Evolutionary conservation across 768 basidiomycete genomes (phyloP).

Genomic region (Amanita inopinata): DNA sequence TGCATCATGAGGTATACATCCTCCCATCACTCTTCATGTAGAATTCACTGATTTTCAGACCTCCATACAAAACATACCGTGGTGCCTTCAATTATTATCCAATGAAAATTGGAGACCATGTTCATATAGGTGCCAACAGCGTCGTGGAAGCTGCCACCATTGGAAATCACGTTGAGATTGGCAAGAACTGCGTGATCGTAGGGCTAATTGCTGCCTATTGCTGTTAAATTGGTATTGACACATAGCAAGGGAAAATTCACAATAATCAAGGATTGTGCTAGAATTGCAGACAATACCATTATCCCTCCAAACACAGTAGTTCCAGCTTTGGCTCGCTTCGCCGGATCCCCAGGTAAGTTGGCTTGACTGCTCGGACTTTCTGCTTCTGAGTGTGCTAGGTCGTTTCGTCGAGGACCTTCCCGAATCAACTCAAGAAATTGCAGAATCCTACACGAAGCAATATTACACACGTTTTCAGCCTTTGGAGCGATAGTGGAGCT

Average conservation of each 20-base stretch:
- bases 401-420: slow-evolving; percentile 78
- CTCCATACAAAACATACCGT: slow-evolving; percentile 84
- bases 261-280: slow-evolving; percentile 92
- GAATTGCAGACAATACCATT: slow-evolving; percentile 82
- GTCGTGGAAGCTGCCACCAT: slow-evolving; percentile 94
- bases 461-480: slow-evolving; percentile 81
- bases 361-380: not conserved
- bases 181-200: slow-evolving; percentile 92
- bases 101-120: slow-evolving; percentile 93
- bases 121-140: slow-evolving; percentile 82
- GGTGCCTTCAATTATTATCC: slow-evolving; percentile 96
- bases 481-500: slow-evolving; percentile 23
- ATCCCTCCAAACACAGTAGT: slow-evolving; percentile 90
- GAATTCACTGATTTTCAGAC: slow-evolving; percentile 29
- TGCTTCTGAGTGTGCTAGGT: slow-evolving; percentile 51
- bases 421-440: slow-evolving; percentile 88
- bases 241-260: slow-evolving; percentile 79
- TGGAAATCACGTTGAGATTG: slow-evolving; percentile 90
- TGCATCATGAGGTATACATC: slow-evolving; percentile 68
- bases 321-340: slow-evolving; percentile 76
- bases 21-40: not conserved
- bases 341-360: slow-evolving; percentile 77
- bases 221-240: not conserved
- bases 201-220: slow-evolving; percentile 20
- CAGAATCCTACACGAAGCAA: slow-evolving; percentile 78